Evolutionary conservation across 352 stramenopile genomes (phyloP).

Genomic region (Pythium utonaiense): DNA sequence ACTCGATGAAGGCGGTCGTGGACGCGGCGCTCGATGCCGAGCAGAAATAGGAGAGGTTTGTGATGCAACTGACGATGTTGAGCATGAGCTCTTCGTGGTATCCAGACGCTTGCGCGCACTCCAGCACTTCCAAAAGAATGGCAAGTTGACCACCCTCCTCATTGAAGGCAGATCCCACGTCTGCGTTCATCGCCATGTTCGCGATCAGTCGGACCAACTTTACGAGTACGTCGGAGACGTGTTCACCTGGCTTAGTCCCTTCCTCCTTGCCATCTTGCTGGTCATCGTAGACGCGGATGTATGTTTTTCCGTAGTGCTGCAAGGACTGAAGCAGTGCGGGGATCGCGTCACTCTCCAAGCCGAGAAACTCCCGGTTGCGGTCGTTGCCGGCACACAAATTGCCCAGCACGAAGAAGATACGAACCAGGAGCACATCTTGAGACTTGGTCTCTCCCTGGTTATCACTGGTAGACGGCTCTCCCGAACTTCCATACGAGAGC

Average conservation of each 20-base stretch:
- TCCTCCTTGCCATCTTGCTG: conserved; percentile 7
- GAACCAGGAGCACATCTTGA: conserved; percentile 63
- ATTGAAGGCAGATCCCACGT: conserved; percentile 51
- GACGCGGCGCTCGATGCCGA: conserved; percentile 5
- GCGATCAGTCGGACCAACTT: conserved; percentile 80
- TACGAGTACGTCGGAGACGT: conserved; percentile 56
- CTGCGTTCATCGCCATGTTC: conserved; percentile 79
- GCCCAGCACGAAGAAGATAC: conserved; percentile 78
- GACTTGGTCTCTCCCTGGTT: conserved; percentile 34
- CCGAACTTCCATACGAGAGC: conserved; percentile 25
- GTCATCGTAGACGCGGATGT: conserved; percentile 13
- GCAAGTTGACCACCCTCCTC: conserved; percentile 24
- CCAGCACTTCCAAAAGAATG: conserved; percentile 43
- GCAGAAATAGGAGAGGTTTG: conserved; percentile 84
- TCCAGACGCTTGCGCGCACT: conserved; percentile 22
- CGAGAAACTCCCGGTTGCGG: conserved; percentile 54
- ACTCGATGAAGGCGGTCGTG: conserved; percentile 36
- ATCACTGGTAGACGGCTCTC: conserved; percentile 3
- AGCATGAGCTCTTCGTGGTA: conserved; percentile 83
- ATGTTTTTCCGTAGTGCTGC: conserved; percentile 40
- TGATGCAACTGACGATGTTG: conserved; percentile 85
- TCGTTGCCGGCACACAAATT: conserved; percentile 88
- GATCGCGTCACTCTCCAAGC: conserved; percentile 28
- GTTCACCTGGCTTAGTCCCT: background rate
- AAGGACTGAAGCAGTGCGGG: conserved; percentile 38